These are phyloP conservation scores for Monosporascus sp. DNA, from an alignment of 2,329 filamentous ascomycete genomes.

Conservation along the genomic window DNA sequence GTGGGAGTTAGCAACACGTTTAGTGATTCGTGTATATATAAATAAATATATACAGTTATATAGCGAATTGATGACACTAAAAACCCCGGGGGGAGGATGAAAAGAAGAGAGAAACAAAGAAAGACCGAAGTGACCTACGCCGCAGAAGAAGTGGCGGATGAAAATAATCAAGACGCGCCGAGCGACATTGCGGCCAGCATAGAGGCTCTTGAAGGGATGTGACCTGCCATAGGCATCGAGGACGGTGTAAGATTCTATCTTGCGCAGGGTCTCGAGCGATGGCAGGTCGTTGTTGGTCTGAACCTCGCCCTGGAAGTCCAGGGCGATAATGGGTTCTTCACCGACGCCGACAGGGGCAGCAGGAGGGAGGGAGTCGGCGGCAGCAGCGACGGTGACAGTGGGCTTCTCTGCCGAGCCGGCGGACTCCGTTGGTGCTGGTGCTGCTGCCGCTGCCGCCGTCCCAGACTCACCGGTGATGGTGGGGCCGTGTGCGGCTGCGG, in stretches of 20 bases:
- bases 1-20: not conserved
- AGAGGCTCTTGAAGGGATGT: slow-evolving; percentile 58
- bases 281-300: slow-evolving; percentile 52
- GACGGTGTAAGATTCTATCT: slow-evolving; percentile 51
- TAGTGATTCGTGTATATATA: slow-evolving; percentile 9
- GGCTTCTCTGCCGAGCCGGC: not conserved
- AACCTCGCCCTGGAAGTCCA: slow-evolving; percentile 53
- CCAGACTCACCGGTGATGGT: no score
- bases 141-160: slow-evolving; percentile 76
- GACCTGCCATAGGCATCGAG: slow-evolving; percentile 57
- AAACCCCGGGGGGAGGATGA: not conserved
- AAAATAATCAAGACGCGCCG: slow-evolving; percentile 65
- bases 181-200: slow-evolving; percentile 48
- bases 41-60: not conserved
- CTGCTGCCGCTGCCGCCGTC: no score
- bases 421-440: no score
- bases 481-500: no score
- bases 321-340: slow-evolving; percentile 35
- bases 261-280: slow-evolving; percentile 40
- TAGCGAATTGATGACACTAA: not conserved
- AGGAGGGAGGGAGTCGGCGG: not conserved
- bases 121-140: slow-evolving; percentile 45
- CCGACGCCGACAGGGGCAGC: slow-evolving; percentile 2
- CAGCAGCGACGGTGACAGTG: slow-evolving; percentile 2
- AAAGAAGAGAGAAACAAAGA: not conserved